Evolutionary conservation across 345 rosid species (phyloP).

Genomic region (Eutrema yunnanense): DNA sequence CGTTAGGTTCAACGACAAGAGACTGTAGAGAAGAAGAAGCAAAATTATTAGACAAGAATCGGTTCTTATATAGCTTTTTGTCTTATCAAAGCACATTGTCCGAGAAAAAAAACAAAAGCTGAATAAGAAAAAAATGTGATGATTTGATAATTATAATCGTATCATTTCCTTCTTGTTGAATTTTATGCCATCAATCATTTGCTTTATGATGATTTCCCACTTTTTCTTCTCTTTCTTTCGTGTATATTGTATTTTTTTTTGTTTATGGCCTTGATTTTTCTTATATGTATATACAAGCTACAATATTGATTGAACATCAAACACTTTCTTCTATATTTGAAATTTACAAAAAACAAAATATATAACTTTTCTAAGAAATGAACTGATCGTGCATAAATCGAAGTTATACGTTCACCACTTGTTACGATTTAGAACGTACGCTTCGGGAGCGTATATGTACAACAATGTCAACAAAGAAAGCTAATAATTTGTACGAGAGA

Average conservation of each 20-base stretch:
- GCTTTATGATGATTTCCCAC: slow-evolving; percentile 21
- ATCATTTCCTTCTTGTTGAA: slow-evolving; percentile 32
- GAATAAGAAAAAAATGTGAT: slow-evolving; percentile 18
- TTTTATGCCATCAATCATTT: slow-evolving; percentile 31
- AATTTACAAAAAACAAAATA: neutral
- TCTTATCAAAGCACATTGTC: slow-evolving; percentile 21
- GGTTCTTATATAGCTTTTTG: slow-evolving; percentile 20
- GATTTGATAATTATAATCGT: slow-evolving; percentile 32
- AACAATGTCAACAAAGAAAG: neutral
- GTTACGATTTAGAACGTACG: neutral
- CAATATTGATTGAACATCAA: neutral
- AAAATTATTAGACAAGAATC: slow-evolving; percentile 15
- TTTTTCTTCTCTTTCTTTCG: slow-evolving; percentile 17
- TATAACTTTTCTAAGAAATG: neutral
- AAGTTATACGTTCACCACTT: neutral
- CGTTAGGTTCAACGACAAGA: slow-evolving; percentile 18
- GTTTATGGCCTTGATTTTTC: neutral
- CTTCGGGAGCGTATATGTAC: neutral
- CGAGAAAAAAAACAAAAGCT: slow-evolving; percentile 10
- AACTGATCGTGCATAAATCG: neutral
- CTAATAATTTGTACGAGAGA: neutral
- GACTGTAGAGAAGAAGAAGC: slow-evolving; percentile 8
- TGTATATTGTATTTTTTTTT: slow-evolving; percentile 1
- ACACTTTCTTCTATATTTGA: neutral
- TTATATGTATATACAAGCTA: neutral